Percentiles rank a stretch among this genome's conserved stretches.
Conservation (phyloP, 2,329 filamentous ascomycete species). For the Mycocentrospora acerina region DNA sequence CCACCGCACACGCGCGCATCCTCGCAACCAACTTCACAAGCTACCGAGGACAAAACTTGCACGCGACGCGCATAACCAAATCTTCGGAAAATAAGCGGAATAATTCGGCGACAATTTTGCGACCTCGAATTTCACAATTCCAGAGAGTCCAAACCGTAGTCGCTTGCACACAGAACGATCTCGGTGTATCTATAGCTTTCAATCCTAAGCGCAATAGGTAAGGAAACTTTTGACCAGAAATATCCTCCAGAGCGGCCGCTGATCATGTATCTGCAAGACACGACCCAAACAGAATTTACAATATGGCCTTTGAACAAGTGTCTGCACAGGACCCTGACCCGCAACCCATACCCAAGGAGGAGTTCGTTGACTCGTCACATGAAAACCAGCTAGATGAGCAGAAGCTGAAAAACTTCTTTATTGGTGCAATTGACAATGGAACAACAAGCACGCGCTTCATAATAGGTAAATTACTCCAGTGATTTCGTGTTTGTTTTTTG, state of each 20-base stretch:
- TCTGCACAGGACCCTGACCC: slow-evolving; percentile 28
- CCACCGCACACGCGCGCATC: neutral
- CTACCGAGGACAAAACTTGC: slow-evolving; percentile 10
- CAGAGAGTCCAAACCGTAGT: too few relatives aligned
- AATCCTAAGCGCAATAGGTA: too few relatives aligned
- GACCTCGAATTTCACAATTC: slow-evolving; percentile 2
- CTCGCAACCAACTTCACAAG: too few relatives aligned
- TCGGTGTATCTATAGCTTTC: too few relatives aligned
- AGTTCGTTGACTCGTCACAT: slow-evolving; percentile 20
- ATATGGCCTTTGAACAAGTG: slow-evolving; percentile 32
- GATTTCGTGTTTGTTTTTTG: too few relatives aligned
- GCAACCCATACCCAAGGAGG: slow-evolving; percentile 38
- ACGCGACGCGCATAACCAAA: slow-evolving; percentile 13
- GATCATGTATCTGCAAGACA: neutral
- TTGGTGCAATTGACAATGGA: slow-evolving; percentile 87
- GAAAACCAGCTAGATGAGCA: slow-evolving; percentile 32
- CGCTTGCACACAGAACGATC: too few relatives aligned
- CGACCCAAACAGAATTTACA: slow-evolving; percentile 1
- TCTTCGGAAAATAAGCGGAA: slow-evolving; percentile 15
- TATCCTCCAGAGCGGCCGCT: too few relatives aligned
- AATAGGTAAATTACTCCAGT: slow-evolving; percentile 48
- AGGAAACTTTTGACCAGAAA: too few relatives aligned
- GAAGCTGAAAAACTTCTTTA: slow-evolving; percentile 61
- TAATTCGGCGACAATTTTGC: slow-evolving; percentile 11
- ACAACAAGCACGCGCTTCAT: slow-evolving; percentile 89